A percentile compares a stretch with the other conserved stretches of the same genome.
phyloP scores from a whole-genome alignment of 495 filamentous ascomycete species.

The Jackrogersella minutella region DNA sequence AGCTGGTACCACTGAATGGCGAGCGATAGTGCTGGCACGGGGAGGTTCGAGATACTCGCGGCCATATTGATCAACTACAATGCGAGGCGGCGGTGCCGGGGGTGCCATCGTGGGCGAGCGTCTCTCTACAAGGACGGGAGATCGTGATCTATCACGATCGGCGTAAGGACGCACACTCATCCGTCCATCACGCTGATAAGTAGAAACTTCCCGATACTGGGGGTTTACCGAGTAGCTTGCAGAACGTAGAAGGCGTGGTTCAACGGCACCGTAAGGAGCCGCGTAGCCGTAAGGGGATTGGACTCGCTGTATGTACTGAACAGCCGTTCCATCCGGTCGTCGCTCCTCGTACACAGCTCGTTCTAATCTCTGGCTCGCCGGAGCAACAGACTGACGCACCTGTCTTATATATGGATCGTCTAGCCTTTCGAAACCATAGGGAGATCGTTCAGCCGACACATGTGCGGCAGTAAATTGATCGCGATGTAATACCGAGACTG shows the following conservation, averaged over 20 bases:
- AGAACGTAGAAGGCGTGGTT: conserved; percentile 61
- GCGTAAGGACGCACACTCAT: conserved; percentile 55
- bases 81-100: conserved; percentile 64
- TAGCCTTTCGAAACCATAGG: conserved; percentile 34
- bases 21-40: conserved; percentile 51
- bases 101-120: conserved; percentile 60
- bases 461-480: conserved; percentile 29
- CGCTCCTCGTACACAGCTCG: conserved; percentile 41
- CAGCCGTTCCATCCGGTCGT: conserved; percentile 39
- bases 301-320: conserved; percentile 58
- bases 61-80: conserved; percentile 75
- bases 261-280: conserved; percentile 52
- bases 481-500: conserved; percentile 29
- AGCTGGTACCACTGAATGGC: conserved; percentile 55
- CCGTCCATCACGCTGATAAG: conserved; percentile 46
- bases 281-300: conserved; percentile 60
- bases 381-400: conserved; percentile 40
- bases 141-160: conserved; percentile 65
- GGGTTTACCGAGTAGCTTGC: conserved; percentile 69
- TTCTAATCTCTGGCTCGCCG: conserved; percentile 33
- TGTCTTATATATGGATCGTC: conserved; percentile 41
- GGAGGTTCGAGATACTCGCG: conserved; percentile 73
- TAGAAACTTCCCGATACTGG: conserved; percentile 63
- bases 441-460: conserved; percentile 27
- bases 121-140: conserved; percentile 63